phyloP scores from a whole-genome alignment of 345 rosid genomes.

The Reutealis trisperma region DNA sequence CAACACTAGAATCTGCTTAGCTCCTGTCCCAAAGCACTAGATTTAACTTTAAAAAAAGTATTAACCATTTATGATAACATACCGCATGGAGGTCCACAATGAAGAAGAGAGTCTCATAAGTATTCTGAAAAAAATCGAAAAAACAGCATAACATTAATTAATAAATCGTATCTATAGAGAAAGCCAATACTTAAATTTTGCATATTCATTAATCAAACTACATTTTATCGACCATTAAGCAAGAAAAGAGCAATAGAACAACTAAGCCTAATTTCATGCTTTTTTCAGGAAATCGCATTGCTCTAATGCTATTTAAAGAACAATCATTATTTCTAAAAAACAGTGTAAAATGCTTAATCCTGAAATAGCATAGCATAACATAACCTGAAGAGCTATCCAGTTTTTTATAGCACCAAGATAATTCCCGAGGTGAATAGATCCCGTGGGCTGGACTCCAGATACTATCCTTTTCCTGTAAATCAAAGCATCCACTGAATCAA shows the following conservation, averaged over 20 bases:
- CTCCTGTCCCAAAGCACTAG: background rate
- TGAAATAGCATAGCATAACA: background rate
- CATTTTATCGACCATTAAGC: too few species aligned
- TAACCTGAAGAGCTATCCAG: conserved; percentile 83
- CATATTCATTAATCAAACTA: too few species aligned
- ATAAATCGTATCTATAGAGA: background rate
- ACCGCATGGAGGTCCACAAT: conserved; percentile 92
- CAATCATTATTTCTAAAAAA: background rate
- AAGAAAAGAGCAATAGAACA: too few species aligned
- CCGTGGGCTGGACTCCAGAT: conserved; percentile 95
- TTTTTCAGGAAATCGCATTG: too few species aligned
- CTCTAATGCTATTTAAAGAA: background rate
- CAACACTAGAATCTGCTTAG: background rate
- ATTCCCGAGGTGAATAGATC: conserved; percentile 86
- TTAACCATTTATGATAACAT: conserved; percentile 15
- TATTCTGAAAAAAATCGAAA: conserved; percentile 50
- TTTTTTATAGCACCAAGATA: conserved; percentile 92
- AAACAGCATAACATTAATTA: background rate
- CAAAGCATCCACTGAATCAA: background rate
- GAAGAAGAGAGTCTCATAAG: conserved; percentile 80
- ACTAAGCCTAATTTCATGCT: too few species aligned
- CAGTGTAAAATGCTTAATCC: background rate
- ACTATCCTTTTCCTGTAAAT: conserved; percentile 71
- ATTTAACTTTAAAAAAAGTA: background rate
- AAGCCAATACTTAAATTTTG: background rate